phyloP scores from a whole-genome alignment of 106 monocot species.

The Gastrodia elata region DNA sequence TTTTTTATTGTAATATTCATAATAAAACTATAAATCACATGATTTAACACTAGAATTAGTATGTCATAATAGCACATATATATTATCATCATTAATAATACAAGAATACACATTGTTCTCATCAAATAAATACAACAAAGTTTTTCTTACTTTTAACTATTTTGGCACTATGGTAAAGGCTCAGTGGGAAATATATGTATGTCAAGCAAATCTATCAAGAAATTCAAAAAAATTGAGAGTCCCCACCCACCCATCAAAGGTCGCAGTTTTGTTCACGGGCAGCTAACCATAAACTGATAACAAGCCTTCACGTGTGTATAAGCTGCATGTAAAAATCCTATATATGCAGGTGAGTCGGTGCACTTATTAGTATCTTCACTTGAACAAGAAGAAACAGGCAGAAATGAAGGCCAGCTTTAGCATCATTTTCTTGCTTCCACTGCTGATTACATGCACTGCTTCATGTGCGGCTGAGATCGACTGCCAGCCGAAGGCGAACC shows the following conservation, averaged over 20 bases:
- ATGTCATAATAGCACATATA: too few species aligned
- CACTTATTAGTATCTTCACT: too few species aligned
- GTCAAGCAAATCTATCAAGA: neutral
- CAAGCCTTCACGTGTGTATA: neutral
- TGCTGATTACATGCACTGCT: neutral
- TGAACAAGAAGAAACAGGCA: neutral
- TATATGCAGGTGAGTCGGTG: too few species aligned
- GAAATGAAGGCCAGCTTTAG: neutral
- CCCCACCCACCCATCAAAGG: neutral
- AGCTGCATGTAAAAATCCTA: neutral
- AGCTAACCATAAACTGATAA: neutral
- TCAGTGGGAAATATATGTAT: neutral
- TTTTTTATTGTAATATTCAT: too few species aligned
- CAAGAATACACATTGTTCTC: too few species aligned
- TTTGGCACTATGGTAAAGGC: too few species aligned
- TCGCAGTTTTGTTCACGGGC: neutral
- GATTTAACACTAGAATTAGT: too few species aligned
- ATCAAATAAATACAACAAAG: too few species aligned
- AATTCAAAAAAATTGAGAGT: neutral
- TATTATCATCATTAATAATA: too few species aligned
- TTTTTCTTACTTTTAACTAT: too few species aligned
- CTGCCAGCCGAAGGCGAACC: neutral
- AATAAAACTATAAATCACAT: too few species aligned
- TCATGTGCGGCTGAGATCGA: constrained; percentile 9
- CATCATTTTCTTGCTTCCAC: neutral